These are phyloP conservation scores for Cryptococcus maquisensis DNA, from an alignment of 1,284 basidiomycete genomes.

Conservation along the genomic window DNA sequence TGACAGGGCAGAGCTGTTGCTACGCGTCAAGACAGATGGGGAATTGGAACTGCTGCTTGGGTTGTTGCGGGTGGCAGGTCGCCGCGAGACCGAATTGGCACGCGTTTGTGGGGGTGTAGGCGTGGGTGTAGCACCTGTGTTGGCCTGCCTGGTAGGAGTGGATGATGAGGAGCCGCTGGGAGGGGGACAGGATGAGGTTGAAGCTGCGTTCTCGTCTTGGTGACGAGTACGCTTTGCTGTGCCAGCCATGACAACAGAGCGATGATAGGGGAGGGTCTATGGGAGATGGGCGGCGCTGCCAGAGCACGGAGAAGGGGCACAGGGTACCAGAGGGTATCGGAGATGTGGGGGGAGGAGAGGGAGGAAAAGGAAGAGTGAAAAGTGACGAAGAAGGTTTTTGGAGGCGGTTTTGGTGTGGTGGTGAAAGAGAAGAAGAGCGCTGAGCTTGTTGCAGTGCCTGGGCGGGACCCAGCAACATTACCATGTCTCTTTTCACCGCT, in stretches of 20 bases:
- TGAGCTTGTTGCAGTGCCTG: no score
- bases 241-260: constrained; percentile 12
- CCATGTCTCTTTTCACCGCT: no score
- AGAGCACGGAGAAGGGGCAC: not conserved
- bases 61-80: constrained; percentile 10
- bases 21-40: constrained; percentile 19
- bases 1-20: constrained; percentile 11
- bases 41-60: constrained; percentile 9
- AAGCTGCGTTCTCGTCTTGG: constrained; percentile 7
- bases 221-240: constrained; percentile 18
- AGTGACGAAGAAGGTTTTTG: not conserved
- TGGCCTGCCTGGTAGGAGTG: constrained; percentile 11
- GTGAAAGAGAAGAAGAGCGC: no score
- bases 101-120: constrained; percentile 7
- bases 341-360: not conserved
- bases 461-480: no score
- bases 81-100: constrained; percentile 2
- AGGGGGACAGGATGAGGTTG: not conserved
- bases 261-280: not conserved
- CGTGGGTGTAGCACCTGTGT: constrained; percentile 1
- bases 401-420: no score
- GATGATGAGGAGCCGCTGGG: constrained; percentile 1
- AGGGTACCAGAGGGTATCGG: not conserved
- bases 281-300: not conserved
- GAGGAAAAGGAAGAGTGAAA: not conserved